phyloP scores from a whole-genome alignment of 305 asterid genomes.

The Fraxinus xanthoxyloides region DNA sequence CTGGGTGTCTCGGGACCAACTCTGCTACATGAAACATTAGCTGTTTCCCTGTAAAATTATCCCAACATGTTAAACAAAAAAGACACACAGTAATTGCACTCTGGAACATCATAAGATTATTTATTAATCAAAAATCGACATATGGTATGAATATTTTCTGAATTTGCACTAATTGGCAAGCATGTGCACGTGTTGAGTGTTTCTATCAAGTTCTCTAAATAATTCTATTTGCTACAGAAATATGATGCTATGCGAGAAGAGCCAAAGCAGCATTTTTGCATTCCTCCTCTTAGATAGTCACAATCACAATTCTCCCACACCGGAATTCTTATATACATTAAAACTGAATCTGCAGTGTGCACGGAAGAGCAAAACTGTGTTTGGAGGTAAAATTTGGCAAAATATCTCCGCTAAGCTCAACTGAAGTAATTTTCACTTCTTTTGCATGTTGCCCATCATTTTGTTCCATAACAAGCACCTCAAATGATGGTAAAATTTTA shows the following conservation, averaged over 20 bases:
- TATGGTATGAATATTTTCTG: background rate
- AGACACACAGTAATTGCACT: background rate
- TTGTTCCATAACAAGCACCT: no score
- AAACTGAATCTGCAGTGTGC: background rate
- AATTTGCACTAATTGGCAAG: background rate
- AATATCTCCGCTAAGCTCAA: no score
- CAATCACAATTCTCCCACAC: background rate
- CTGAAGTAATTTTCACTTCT: no score
- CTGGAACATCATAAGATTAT: background rate
- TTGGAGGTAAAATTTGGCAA: background rate
- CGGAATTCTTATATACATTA: background rate
- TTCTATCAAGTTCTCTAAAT: background rate
- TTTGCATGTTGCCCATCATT: no score
- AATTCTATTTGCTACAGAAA: background rate
- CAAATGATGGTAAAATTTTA: no score
- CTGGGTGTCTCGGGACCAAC: slow-evolving; percentile 80
- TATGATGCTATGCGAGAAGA: background rate
- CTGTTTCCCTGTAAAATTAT: slow-evolving; percentile 56
- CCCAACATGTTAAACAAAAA: background rate
- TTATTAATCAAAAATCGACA: background rate
- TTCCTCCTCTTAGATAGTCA: background rate
- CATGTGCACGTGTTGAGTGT: background rate
- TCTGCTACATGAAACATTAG: slow-evolving; percentile 78
- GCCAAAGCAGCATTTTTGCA: background rate
- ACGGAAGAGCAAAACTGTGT: background rate